Evolutionary conservation across 257 asterid species (phyloP).

Genomic region (Capsicum baccatum): DNA sequence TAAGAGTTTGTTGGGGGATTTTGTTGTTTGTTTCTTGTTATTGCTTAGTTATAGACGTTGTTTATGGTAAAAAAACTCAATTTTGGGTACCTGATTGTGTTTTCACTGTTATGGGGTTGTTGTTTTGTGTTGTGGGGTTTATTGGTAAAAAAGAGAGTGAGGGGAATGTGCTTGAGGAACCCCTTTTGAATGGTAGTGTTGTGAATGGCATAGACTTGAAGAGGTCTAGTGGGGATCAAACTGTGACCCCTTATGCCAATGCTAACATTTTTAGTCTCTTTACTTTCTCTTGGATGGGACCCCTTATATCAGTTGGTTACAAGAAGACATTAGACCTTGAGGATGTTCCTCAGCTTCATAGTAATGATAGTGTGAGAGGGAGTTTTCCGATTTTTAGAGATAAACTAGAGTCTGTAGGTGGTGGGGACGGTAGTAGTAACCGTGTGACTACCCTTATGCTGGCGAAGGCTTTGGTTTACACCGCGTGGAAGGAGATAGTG

Average conservation of each 20-base stretch:
- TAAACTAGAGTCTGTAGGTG: constrained; percentile 52
- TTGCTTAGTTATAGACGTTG: constrained; percentile 61
- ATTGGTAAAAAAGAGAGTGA: constrained; percentile 43
- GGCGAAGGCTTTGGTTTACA: constrained; percentile 63
- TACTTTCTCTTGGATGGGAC: constrained; percentile 77
- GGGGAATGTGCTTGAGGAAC: constrained; percentile 54
- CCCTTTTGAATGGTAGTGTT: constrained; percentile 61
- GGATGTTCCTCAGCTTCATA: constrained; percentile 85
- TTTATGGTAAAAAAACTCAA: constrained; percentile 46
- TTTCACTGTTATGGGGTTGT: constrained; percentile 51
- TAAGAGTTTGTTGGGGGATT: constrained; percentile 78
- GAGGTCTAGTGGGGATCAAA: constrained; percentile 55
- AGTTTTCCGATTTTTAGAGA: constrained; percentile 57
- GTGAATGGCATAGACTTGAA: constrained; percentile 41
- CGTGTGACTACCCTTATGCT: constrained; percentile 67
- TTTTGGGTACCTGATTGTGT: constrained; percentile 74
- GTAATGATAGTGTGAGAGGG: constrained; percentile 59
- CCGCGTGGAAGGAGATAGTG: constrained; percentile 56
- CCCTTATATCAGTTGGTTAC: constrained; percentile 68
- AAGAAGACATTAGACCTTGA: constrained; percentile 73
- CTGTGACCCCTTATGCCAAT: constrained; percentile 73
- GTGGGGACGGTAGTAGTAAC: constrained; percentile 34
- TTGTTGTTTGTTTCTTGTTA: constrained; percentile 65
- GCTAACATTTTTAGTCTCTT: constrained; percentile 66
- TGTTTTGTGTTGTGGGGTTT: constrained; percentile 59